Conservation (phyloP, 1,139 yeast genomes). For the Lodderomyces elongisporus region DNA sequence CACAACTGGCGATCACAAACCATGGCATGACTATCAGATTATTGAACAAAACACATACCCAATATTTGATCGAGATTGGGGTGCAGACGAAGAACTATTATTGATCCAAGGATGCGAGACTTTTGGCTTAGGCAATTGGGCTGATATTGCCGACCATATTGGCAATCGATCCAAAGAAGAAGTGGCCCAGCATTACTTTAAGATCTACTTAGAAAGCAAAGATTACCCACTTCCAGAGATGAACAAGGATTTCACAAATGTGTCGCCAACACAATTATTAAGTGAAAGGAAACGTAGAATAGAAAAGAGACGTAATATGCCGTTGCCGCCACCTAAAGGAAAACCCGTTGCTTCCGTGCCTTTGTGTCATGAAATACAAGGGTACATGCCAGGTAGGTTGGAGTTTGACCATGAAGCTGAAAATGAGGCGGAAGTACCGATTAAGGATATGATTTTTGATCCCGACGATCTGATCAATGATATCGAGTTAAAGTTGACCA, state of each 20-base stretch:
- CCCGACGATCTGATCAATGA: slow-evolving; percentile 88
- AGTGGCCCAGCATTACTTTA: slow-evolving; percentile 75
- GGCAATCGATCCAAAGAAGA: slow-evolving; percentile 92
- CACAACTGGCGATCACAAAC: slow-evolving; percentile 79
- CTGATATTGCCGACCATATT: slow-evolving; percentile 89
- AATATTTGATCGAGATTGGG: slow-evolving; percentile 88
- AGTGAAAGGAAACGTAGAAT: slow-evolving; percentile 64
- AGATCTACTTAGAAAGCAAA: slow-evolving; percentile 61
- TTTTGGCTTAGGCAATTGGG: slow-evolving; percentile 94
- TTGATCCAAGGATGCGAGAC: slow-evolving; percentile 90
- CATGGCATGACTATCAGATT: slow-evolving; percentile 88
- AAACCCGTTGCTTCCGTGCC: slow-evolving; percentile 93
- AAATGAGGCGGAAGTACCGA: slow-evolving; percentile 91
- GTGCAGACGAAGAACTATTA: slow-evolving; percentile 92
- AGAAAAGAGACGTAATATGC: slow-evolving; percentile 62
- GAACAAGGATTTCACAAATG: slow-evolving; percentile 57
- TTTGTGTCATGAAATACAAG: slow-evolving; percentile 93
- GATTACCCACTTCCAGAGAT: slow-evolving; percentile 82
- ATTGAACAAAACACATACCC: slow-evolving; percentile 96
- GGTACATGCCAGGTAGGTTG: slow-evolving; percentile 96
- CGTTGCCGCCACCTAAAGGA: slow-evolving; percentile 71
- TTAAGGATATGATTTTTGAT: slow-evolving; percentile 93
- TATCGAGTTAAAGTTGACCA: slow-evolving; percentile 81
- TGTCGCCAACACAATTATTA: slow-evolving; percentile 67
- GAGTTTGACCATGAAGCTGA: slow-evolving; percentile 96